Percentiles rank a stretch among this genome's conserved stretches.
These are phyloP conservation scores for Leccinum holopus DNA, from an alignment of 1,284 basidiomycete genomes.

Conservation along the genomic window DNA sequence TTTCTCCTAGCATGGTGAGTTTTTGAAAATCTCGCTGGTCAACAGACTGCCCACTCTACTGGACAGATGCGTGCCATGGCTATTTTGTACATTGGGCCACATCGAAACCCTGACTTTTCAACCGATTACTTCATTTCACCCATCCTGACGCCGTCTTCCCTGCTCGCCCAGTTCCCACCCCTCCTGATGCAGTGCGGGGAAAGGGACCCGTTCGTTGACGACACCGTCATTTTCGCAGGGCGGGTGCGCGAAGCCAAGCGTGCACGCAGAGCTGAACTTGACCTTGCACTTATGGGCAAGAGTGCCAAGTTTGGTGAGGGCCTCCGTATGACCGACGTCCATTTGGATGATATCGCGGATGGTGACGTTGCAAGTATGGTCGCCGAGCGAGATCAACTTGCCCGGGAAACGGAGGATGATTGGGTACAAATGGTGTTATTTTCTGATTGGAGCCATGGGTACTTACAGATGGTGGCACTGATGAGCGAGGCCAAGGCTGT, in stretches of 20 bases:
- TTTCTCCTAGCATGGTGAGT: conserved; percentile 88
- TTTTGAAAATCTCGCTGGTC: not conserved
- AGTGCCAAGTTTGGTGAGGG: conserved; percentile 57
- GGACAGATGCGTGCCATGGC: conserved; percentile 96
- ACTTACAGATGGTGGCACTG: conserved; percentile 89
- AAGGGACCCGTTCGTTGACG: conserved; percentile 96
- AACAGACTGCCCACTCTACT: conserved; percentile 12
- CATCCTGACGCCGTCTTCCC: conserved; percentile 78
- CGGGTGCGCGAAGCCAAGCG: conserved; percentile 91
- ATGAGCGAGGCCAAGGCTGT: conserved; percentile 83
- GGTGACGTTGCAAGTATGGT: conserved; percentile 44
- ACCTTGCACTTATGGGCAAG: conserved; percentile 53
- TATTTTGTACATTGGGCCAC: conserved; percentile 93
- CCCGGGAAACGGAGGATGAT: conserved; percentile 81
- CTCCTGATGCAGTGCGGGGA: conserved; percentile 92
- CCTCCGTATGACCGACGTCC: conserved; percentile 44
- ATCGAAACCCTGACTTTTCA: conserved; percentile 89
- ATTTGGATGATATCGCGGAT: conserved; percentile 23
- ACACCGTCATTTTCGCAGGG: conserved; percentile 93
- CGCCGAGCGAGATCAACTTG: conserved; percentile 56
- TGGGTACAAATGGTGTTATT: conserved; percentile 94
- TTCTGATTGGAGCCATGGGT: conserved; percentile 91
- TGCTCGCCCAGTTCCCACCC: conserved; percentile 92
- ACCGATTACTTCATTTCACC: conserved; percentile 96
- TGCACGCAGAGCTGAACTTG: conserved; percentile 68